A percentile compares a stretch with the other conserved stretches of the same genome.
Conservation (phyloP, 192 early-diverging fungal species). For the Coemansia aciculifera region DNA sequence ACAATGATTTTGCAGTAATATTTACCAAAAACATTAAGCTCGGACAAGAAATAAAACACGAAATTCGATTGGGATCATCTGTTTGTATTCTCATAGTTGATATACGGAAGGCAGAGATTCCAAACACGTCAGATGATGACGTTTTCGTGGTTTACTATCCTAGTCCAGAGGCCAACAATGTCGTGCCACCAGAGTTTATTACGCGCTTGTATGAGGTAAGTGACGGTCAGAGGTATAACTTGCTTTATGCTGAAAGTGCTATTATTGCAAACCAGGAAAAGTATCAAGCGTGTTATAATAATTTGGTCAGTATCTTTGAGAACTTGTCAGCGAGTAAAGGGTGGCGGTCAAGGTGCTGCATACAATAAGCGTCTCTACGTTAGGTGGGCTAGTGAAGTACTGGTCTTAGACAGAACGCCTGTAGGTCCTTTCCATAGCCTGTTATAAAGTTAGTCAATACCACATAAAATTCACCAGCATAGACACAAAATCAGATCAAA, state of each 20-base stretch:
- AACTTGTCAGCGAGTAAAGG: not conserved
- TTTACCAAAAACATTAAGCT: not conserved
- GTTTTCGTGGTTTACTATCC: not conserved
- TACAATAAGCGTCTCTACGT: not conserved
- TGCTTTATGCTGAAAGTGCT: not conserved
- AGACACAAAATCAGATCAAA: no score
- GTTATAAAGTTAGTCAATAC: no score
- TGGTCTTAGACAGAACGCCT: no score
- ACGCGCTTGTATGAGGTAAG: no score
- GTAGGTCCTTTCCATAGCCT: no score
- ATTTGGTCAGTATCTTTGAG: not conserved
- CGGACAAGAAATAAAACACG: not conserved
- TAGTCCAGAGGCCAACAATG: not conserved
- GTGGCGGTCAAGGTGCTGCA: not conserved
- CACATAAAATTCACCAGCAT: no score
- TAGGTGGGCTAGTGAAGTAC: no score
- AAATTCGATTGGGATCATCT: not conserved
- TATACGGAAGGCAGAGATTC: not conserved
- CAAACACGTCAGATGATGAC: not conserved
- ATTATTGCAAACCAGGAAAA: not conserved
- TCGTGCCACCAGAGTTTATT: not conserved
- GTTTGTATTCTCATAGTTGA: not conserved
- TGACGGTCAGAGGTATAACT: not conserved
- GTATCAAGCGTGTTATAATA: not conserved
- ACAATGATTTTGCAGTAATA: not conserved